Evolutionary conservation across 1,284 basidiomycete species (phyloP).

Genomic region (Porodaedalea pini): DNA sequence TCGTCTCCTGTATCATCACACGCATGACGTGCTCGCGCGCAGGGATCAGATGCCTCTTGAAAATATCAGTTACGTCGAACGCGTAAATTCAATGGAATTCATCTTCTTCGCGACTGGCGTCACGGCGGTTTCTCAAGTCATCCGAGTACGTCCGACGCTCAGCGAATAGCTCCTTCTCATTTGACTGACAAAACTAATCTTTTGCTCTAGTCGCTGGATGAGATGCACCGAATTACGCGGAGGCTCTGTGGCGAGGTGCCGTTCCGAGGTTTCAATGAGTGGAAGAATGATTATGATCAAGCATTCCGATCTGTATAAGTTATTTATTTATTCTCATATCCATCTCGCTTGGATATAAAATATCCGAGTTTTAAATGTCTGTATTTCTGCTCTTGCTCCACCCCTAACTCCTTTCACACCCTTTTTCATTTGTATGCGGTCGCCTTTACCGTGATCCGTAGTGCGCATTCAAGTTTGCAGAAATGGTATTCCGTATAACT

Average conservation of each 20-base stretch:
- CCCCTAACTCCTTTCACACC: too few relatives aligned
- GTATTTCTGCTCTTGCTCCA: too few relatives aligned
- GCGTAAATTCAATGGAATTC: slow-evolving; percentile 38
- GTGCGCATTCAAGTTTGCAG: too few relatives aligned
- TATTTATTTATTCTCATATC: not conserved
- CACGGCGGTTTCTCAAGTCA: slow-evolving; percentile 42
- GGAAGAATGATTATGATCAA: slow-evolving; percentile 37
- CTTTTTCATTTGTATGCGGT: too few relatives aligned
- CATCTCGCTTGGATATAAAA: too few relatives aligned
- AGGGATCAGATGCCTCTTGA: slow-evolving; percentile 20
- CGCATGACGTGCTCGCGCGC: slow-evolving; percentile 11
- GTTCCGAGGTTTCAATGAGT: slow-evolving; percentile 40
- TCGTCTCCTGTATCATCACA: slow-evolving; percentile 41
- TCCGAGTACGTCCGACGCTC: slow-evolving; percentile 33
- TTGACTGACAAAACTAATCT: not conserved
- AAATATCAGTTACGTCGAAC: slow-evolving; percentile 25
- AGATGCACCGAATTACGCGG: slow-evolving; percentile 39
- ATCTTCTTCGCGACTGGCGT: slow-evolving; percentile 46
- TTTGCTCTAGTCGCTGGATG: slow-evolving; percentile 37
- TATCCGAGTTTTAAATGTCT: too few relatives aligned
- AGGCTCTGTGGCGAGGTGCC: slow-evolving; percentile 46
- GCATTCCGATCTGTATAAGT: slow-evolving; percentile 16
- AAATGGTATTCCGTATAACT: too few relatives aligned
- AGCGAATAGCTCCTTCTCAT: not conserved
- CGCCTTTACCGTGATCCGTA: too few relatives aligned